Conservation (phyloP, 2,329 filamentous ascomycete species). For the Sporothrix protearum region DNA sequence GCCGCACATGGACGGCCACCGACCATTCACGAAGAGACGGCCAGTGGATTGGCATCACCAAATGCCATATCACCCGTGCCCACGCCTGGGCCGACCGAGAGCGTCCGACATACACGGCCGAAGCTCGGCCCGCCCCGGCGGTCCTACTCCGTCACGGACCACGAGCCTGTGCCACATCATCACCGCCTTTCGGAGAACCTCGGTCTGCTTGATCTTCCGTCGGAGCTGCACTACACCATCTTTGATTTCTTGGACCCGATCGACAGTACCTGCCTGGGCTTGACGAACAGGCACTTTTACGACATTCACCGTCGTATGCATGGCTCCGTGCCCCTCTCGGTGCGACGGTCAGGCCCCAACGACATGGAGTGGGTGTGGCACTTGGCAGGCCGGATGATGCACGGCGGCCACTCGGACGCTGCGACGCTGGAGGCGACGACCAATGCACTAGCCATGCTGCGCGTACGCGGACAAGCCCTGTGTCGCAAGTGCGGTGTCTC, state of each 20-base stretch:
- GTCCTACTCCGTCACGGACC: slow-evolving; percentile 60
- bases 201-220: slow-evolving; percentile 51
- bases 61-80: not conserved
- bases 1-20: slow-evolving; percentile 20
- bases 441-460: slow-evolving; percentile 45
- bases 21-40: slow-evolving; percentile 25
- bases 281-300: slow-evolving; percentile 58
- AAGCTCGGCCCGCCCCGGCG: slow-evolving; percentile 48
- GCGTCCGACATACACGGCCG: slow-evolving; percentile 31
- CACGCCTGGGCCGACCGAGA: not conserved
- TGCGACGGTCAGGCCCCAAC: slow-evolving; percentile 58
- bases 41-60: not conserved
- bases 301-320: slow-evolving; percentile 55
- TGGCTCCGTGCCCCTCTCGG: slow-evolving; percentile 53
- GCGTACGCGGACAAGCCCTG: slow-evolving; percentile 57
- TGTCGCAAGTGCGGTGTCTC: slow-evolving; percentile 60
- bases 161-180: slow-evolving; percentile 52
- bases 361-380: slow-evolving; percentile 63
- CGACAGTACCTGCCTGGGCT: slow-evolving; percentile 59
- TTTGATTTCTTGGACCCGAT: slow-evolving; percentile 63
- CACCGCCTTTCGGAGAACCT: slow-evolving; percentile 47
- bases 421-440: slow-evolving; percentile 22
- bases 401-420: slow-evolving; percentile 10
- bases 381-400: slow-evolving; percentile 41
- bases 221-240: slow-evolving; percentile 58